Evolutionary conservation across 768 basidiomycete species (phyloP).

Genomic region (Strobilomyces dryophilus): DNA sequence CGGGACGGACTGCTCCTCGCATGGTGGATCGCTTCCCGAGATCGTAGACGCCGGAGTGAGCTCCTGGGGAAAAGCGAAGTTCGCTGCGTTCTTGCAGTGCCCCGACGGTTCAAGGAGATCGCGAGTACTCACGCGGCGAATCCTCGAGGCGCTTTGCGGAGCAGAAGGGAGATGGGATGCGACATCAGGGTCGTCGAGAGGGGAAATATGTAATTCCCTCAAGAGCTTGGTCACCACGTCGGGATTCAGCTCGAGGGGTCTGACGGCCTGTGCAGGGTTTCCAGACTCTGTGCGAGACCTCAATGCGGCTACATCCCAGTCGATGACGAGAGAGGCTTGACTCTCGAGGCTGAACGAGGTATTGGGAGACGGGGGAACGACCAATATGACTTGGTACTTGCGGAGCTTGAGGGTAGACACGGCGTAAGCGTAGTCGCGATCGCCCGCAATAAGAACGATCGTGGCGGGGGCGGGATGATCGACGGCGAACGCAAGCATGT

Average conservation of each 20-base stretch:
- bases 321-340: constrained; percentile 50
- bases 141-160: constrained; percentile 3
- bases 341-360: constrained; percentile 45
- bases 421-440: constrained; percentile 66
- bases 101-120: constrained; percentile 23
- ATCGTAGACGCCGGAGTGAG: not conserved
- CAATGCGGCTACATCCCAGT: constrained; percentile 45
- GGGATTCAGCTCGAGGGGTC: constrained; percentile 28
- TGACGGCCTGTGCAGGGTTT: constrained; percentile 12
- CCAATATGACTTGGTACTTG: constrained; percentile 47
- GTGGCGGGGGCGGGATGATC: constrained; percentile 53
- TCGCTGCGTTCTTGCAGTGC: constrained; percentile 5
- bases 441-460: constrained; percentile 60
- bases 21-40: constrained; percentile 3
- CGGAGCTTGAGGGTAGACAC: constrained; percentile 53
- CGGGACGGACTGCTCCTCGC: constrained; percentile 8
- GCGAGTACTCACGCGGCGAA: constrained; percentile 16
- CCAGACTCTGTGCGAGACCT: constrained; percentile 24
- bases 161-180: constrained; percentile 1
- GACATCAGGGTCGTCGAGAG: constrained; percentile 13
- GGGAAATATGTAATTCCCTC: constrained; percentile 18
- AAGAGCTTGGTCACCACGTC: constrained; percentile 16
- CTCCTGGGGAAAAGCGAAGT: constrained; percentile 7
- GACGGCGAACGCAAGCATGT: constrained; percentile 64
- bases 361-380: constrained; percentile 37